These are phyloP conservation scores for Pleurotus cornucopiae DNA, from an alignment of 768 basidiomycete species.

Conservation along the genomic window DNA sequence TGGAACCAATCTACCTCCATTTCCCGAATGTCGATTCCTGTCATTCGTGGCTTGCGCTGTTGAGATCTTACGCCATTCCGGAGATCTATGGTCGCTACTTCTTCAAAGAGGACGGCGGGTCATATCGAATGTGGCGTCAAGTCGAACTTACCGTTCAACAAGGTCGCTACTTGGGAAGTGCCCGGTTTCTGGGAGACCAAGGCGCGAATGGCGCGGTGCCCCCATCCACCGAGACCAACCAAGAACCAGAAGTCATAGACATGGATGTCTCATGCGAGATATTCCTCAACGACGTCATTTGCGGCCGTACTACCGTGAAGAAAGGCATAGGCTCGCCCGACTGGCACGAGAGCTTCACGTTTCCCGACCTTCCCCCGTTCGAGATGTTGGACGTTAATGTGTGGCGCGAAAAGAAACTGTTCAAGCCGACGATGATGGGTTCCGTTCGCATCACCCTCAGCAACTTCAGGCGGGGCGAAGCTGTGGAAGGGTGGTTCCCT, in stretches of 20 bases:
- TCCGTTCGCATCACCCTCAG: slow-evolving; percentile 57
- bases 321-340: slow-evolving; percentile 62
- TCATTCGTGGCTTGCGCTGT: slow-evolving; percentile 74
- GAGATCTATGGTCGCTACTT: slow-evolving; percentile 70
- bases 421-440: slow-evolving; percentile 56
- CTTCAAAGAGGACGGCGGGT: slow-evolving; percentile 58
- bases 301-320: slow-evolving; percentile 73
- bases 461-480: slow-evolving; percentile 71
- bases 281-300: slow-evolving; percentile 59
- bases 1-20: slow-evolving; percentile 71
- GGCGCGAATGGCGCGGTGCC: slow-evolving; percentile 9
- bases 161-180: slow-evolving; percentile 66
- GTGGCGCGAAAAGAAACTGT: slow-evolving; percentile 63
- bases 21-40: slow-evolving; percentile 62
- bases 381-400: slow-evolving; percentile 64
- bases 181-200: slow-evolving; percentile 28
- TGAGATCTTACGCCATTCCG: slow-evolving; percentile 76
- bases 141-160: slow-evolving; percentile 70
- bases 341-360: slow-evolving; percentile 80
- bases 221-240: slow-evolving; percentile 21
- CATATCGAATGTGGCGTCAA: slow-evolving; percentile 87
- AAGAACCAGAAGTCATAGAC: slow-evolving; percentile 52
- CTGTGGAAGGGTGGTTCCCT: slow-evolving; percentile 84
- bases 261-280: slow-evolving; percentile 78
- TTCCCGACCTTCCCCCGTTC: slow-evolving; percentile 77